These are phyloP conservation scores for Mycotypha africana DNA, from an alignment of 371 early-diverging fungal species.

Conservation along the genomic window DNA sequence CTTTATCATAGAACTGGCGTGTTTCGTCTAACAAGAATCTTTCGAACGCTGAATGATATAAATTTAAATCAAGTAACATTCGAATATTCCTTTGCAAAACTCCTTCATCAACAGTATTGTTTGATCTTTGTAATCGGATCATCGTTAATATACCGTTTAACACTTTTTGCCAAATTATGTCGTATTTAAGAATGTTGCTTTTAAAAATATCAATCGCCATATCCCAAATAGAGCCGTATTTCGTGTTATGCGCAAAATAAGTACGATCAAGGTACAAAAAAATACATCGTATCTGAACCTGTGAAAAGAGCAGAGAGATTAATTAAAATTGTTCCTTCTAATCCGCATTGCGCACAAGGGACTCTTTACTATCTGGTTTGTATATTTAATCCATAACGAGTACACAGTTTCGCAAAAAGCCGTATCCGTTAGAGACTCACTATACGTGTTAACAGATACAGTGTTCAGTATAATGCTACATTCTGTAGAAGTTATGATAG, in stretches of 20 bases:
- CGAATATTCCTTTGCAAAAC: slow-evolving; percentile 60
- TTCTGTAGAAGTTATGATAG: background rate
- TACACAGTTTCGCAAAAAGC: slow-evolving; percentile 52
- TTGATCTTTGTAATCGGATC: slow-evolving; percentile 52
- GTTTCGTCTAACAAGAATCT: slow-evolving; percentile 56
- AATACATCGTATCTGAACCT: slow-evolving; percentile 76
- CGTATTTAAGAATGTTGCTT: slow-evolving; percentile 43
- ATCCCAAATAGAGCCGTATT: slow-evolving; percentile 77
- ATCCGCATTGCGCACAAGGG: background rate
- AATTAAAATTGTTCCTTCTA: background rate
- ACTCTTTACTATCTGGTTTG: slow-evolving; percentile 61
- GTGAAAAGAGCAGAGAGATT: too few relatives aligned
- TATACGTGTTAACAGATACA: background rate
- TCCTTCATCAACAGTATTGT: slow-evolving; percentile 3
- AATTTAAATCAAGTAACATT: slow-evolving; percentile 76
- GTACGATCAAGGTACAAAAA: slow-evolving; percentile 92
- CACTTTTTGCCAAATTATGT: slow-evolving; percentile 46
- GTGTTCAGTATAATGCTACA: background rate
- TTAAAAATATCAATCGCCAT: slow-evolving; percentile 77
- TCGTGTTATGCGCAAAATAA: slow-evolving; percentile 66
- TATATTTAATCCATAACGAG: slow-evolving; percentile 60
- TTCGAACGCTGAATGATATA: slow-evolving; percentile 75
- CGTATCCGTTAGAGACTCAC: slow-evolving; percentile 16
- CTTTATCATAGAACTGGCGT: slow-evolving; percentile 61
- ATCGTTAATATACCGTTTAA: slow-evolving; percentile 47